Base-by-base conservation (phyloP, 2,329 filamentous ascomycete genomes). In the Diatrype stigma region DNA sequence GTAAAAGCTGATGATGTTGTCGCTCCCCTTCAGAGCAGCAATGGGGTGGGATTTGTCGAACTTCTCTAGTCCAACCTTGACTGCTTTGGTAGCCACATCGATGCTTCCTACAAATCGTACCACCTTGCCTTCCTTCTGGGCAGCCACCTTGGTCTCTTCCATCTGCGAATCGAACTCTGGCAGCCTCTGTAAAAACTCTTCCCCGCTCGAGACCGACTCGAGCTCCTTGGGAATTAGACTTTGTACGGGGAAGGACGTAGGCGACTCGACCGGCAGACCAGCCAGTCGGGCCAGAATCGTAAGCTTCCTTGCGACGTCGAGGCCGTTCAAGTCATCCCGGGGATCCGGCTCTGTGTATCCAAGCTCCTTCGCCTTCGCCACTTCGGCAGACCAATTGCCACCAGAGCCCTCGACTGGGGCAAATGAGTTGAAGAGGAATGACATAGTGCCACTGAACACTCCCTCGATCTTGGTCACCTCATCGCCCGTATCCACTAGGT, bases 1-100 rank as follows among this genome's bases (percentile, higher is more conserved):
- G 73, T 96, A 96, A 78, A 99, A 96, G 77, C 87, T 96, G 67
- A 99, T 96, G 68, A 99, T 96, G 76, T 99, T 99, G 69, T 97
- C 94, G 70, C 92, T 97, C 34, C 94, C 94, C 80, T 96, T 96
- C 51, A 99, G 79, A 45, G 89, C 87, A 14, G 94, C 94, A 73
- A 99, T 96, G 12, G 94, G 89, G 66, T 95, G 90, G 54, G 87
- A 89, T 61, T 83, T 84, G 59, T 96, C 91, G 61, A 91, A 92
- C 73, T 87, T 89, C 78, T 96, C 87, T 58, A 99, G 73, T 2
- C 94, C 93, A 51, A 99, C 94, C 77, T 92, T 95, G 69, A 97
- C 88, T 60, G 85, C 76, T 68, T 90, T 87, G 55, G 79, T 81
- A n/a, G 75, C 79, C 42, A 96, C 85, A 66, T 99, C 91, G 55